Base-by-base conservation (phyloP, 352 stramenopile species). In the Phytophthora citrophthora region DNA sequence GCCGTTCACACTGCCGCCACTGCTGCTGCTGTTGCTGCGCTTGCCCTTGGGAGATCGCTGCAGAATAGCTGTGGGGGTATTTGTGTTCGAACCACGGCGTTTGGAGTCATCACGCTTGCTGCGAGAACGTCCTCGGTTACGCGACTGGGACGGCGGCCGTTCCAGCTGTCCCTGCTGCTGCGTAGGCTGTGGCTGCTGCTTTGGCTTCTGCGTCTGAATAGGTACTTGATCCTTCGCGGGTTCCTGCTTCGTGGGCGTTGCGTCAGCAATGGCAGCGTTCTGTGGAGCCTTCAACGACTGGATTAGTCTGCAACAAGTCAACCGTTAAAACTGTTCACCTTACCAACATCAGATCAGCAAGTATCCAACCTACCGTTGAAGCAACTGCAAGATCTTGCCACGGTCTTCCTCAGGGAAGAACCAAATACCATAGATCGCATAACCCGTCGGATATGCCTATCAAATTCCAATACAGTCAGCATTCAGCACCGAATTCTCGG, bases 341-440 rank as follows among this genome's bases (percentile, higher is more conserved):
- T 48, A 41, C 1, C 27, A n/a, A 11, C 8, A 20, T 20, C 15
- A 24, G 2, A 18, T 43, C 26, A 71, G 26, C 20, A 48, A 54
- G 0, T 16, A 43, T 46, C 68, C 7, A 41, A 18, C n/a, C 13
- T 77, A 94, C 85, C 81, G 79, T 60, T 89, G 76, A 18, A 94
- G 54, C 29, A 95, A 55, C 40, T 84, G 79, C 38, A 91, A 70
- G 40, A 92, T 94, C 74, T 91, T 94, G 50, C 81, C 72, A 6
- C 84, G 84, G 45, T 95, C 88, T 51, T 94, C 85, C 59, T 94
- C 88, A 1, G 88, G 88, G 70, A 91, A 94, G 77, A 95, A 95
- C 88, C 88, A 95, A 5, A 93, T 70, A 32, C 88, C 88, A 47
- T 91, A 95, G 68, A 95, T 95, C 39, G 86, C 84, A 62, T 89